Evolutionary conservation across 257 asterid genomes (phyloP), one percentile per base, ranked within the genome.

Genomic region (Schizonepeta tenuifolia): DNA sequence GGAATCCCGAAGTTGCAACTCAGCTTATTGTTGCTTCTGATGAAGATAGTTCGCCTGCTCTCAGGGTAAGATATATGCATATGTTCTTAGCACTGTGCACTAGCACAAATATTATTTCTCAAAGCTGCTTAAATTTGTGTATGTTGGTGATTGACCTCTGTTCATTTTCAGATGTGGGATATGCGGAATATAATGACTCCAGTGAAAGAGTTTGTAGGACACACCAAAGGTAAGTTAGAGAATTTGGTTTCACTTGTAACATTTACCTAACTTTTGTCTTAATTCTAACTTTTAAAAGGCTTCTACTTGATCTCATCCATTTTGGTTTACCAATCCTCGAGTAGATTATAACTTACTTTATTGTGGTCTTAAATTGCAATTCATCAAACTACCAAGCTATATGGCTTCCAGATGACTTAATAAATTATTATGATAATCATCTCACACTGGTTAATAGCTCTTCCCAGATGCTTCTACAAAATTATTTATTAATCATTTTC

Each of bases 21-120:
- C 98, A 91, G 82, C 94, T 94, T 28, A 83, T 91, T 75, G 98
- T 94, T 78, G 97, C 99, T 77, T 91, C 99, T 10, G 99, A 94
- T 82, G 99, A 94, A 74, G 99, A 94, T 73, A 83, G 71, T 84
- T 91, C 98, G 10, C 95, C 99, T 65, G 81, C 96, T 72, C 95
- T 91, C 31, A 82, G 85, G 86, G 99, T 94, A 88, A 79, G 51
- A n/a, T n/a, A 28, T 28, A 15, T 76, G 41, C 65, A 33, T 63
- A 13, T 51, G 47, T 58, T 69, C 66, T 12, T 49, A 31, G 55
- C 59, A 78, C 50, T 24, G 53, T 31, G 28, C 74, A 12, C 59
- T 77, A 63, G 49, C 38, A 9, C 46, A 36, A 11, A 59, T 68
- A 6, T 69, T 35, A 38, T 26, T 56, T 69, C 67, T 57, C 53